phyloP scores from a whole-genome alignment of 164 flowering plant species.

The Vitis amurensis region DNA sequence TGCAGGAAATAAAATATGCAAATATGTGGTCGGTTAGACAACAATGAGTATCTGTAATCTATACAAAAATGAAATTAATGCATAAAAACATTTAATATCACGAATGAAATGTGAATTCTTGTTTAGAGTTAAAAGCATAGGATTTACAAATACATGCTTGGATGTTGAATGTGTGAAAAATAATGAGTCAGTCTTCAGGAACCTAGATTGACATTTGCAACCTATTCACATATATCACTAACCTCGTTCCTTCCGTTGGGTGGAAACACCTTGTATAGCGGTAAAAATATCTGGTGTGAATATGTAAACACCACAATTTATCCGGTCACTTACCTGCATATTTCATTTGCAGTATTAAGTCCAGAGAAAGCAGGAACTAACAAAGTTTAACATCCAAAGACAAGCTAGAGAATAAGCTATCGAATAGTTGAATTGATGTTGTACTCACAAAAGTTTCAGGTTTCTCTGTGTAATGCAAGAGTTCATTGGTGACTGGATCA shows the following conservation, averaged over 20 bases:
- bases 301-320: constrained; percentile 92
- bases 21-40: no score
- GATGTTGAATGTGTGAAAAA: no score
- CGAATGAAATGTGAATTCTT: no score
- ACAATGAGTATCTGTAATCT: background rate
- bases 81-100: no score
- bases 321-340: constrained; percentile 90
- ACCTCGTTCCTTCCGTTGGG: constrained; percentile 86
- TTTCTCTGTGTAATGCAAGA: constrained; percentile 94
- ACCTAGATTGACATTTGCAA: background rate
- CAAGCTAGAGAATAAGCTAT: background rate
- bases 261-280: constrained; percentile 73
- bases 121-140: no score
- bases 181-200: no score
- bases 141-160: no score
- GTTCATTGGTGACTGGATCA: constrained; percentile 82
- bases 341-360: no score
- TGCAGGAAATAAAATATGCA: no score
- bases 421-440: constrained; percentile 5
- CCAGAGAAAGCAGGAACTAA: no score
- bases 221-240: constrained; percentile 14
- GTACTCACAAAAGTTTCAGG: constrained; percentile 96
- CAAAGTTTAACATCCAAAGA: background rate
- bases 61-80: no score
- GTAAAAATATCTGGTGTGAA: constrained; percentile 88